Evolutionary conservation across 1,139 yeast species (phyloP), one percentile per base, ranked within the genome.

Genomic region (Arxiozyma slooffiae): DNA sequence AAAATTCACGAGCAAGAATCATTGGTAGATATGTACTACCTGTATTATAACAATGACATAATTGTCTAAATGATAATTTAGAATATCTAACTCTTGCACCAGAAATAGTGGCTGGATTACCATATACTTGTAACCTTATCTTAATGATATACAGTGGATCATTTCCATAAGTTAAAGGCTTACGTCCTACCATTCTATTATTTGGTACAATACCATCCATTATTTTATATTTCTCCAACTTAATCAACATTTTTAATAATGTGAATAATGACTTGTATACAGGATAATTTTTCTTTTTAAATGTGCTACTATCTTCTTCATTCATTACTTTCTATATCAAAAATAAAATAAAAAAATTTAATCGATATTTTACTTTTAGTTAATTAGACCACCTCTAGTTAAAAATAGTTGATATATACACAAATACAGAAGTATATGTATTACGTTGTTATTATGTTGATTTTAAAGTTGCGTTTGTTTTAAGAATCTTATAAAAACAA

Each of bases 31-130:
- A 92, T 4, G 88, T 95, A 11, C 92, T 81, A 63, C 90, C 96
- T 44, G 82, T 80, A 51, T 77, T 73, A 64, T 81, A 89, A 48
- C 82, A 81, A 42, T 96, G 75, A 16, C 90, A 79, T 6, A 87
- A 70, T 54, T 86, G 86, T 47, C 98, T 76, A 63, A 92, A 92
- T 4, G 98, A 96, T 42, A 94, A 76, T 67, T 92, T 92, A 1
- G 96, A 88, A 71, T 92, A 92, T 50, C 98, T 74, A 1, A 92
- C 98, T 98, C 92, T 92, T 7, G 98, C 98, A 0, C 97, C 98
- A 0, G 95, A 92, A 17, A 92, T 78, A 7, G 64, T 65, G 1
- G 63, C 67, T 3, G 67, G 66, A 43, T 67, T 52, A 38, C 56
- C 54, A 48, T 63, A 66, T 8, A 65, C 60, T 7, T 38, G 9